Base-by-base conservation (phyloP, 139 green algal genomes). In the Trebouxia sp. region DNA sequence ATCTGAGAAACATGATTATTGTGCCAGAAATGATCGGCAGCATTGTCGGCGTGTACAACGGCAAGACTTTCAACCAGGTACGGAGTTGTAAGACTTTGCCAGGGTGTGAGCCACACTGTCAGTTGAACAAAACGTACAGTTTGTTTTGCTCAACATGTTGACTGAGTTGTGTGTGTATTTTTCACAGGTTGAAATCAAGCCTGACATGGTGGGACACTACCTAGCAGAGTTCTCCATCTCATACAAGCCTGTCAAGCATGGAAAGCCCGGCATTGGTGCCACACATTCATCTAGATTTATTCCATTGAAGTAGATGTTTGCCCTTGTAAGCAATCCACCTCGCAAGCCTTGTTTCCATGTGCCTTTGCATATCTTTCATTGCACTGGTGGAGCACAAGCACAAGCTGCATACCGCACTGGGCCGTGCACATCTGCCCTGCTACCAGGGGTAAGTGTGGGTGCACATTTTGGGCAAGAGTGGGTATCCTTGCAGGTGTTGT, bases 1-100 rank as follows among this genome's bases (percentile, higher is more conserved):
- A 99, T 90, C 90, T 99, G 87, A 92, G 97, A 76, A 97, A 99
- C 91, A 99, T 99, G 95, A 96, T 99, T 87, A 95, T 99, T 76
- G 92, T 99, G 58, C 97, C 97, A 35, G 96, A 99, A 91, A 99
- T 99, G 96, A 98, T 99, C 79, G 97, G 97, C 78, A 95, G 86
- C 81, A 90, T 99, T 53, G 89, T 99, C 17, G 97, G 97, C 75
- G 94, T 99, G 72, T 99, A 99, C 95, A 99, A 99, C 90, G 97
- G 97, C 87, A 99, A 99, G 92, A 97, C 93, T 55, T 99, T 99
- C 93, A 99, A 98, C 90, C 94, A 97, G 91, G 83, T 87, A 51
- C 6, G 76, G 45, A 6, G 32, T 28, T 3, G 30, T 51, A n/a
- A 30, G 5, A 5, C 6, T n/a, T 24, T 42, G 8, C 1, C 56